phyloP scores from a whole-genome alignment of 768 basidiomycete species.

The Podaxis pistillaris region DNA sequence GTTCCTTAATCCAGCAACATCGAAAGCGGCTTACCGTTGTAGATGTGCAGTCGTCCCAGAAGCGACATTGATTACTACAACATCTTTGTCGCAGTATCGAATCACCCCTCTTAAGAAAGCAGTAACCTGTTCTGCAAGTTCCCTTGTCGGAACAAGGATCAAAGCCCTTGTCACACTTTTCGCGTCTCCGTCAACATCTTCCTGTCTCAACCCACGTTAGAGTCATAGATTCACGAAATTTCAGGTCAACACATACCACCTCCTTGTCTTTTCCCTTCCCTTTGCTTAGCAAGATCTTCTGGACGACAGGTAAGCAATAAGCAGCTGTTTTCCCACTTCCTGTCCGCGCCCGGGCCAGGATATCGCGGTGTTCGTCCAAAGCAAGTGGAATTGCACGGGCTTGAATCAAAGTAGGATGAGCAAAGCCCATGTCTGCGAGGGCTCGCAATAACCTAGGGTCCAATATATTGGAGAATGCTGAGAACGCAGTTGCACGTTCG shows the following conservation, averaged over 20 bases:
- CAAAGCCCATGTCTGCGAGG: slow-evolving; percentile 87
- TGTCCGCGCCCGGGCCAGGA: slow-evolving; percentile 91
- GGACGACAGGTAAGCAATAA: slow-evolving; percentile 88
- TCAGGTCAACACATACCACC: background rate
- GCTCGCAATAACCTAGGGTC: slow-evolving; percentile 86
- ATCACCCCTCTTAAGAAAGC: slow-evolving; percentile 62
- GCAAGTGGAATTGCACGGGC: slow-evolving; percentile 90
- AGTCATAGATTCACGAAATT: slow-evolving; percentile 32
- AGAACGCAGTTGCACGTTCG: slow-evolving; percentile 49
- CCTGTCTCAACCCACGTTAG: slow-evolving; percentile 26
- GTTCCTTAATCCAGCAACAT: background rate
- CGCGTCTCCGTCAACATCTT: background rate
- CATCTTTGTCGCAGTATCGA: slow-evolving; percentile 76
- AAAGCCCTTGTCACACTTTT: slow-evolving; percentile 58
- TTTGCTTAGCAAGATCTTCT: slow-evolving; percentile 66
- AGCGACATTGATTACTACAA: slow-evolving; percentile 74
- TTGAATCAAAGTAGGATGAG: slow-evolving; percentile 90
- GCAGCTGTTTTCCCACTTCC: slow-evolving; percentile 98
- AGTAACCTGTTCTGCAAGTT: slow-evolving; percentile 89
- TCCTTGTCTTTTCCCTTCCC: slow-evolving; percentile 12
- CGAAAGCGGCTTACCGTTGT: slow-evolving; percentile 54
- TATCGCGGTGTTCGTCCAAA: slow-evolving; percentile 76
- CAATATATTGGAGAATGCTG: slow-evolving; percentile 71
- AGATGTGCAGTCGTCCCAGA: slow-evolving; percentile 68
- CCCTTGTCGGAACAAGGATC: slow-evolving; percentile 87